Percentiles rank a stretch among this genome's conserved stretches.
Evolutionary conservation across 768 basidiomycete species (phyloP).

Genomic region (Naganishia onofrii): DNA sequence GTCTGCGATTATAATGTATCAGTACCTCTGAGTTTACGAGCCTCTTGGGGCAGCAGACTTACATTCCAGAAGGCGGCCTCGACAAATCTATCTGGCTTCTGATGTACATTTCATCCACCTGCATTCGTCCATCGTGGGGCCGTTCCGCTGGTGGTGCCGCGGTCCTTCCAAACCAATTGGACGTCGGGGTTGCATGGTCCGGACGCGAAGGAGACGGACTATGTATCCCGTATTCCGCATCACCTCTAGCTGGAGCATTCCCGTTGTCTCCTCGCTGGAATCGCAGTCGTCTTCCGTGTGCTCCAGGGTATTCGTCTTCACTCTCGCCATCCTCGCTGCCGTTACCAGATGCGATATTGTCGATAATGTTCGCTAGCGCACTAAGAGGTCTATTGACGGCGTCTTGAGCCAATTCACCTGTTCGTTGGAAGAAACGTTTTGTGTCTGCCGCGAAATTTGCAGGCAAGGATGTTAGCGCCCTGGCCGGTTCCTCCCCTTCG

Average conservation of each 20-base stretch:
- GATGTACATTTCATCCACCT: constrained; percentile 29
- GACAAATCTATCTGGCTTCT: constrained; percentile 28
- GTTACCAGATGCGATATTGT: constrained; percentile 62
- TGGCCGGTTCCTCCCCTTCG: constrained; percentile 81
- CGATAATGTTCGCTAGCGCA: constrained; percentile 82
- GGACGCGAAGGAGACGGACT: constrained; percentile 4
- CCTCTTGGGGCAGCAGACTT: constrained; percentile 6
- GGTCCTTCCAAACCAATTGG: constrained; percentile 2
- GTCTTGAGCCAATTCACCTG: constrained; percentile 62
- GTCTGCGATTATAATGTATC: constrained; percentile 23
- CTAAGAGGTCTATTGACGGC: constrained; percentile 86
- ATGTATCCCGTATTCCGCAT: not conserved
- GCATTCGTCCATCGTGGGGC: constrained; percentile 24
- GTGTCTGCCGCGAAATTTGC: constrained; percentile 66
- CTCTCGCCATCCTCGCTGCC: constrained; percentile 76
- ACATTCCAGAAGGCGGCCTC: constrained; percentile 26
- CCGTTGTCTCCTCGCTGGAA: not conserved
- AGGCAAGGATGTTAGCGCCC: constrained; percentile 66
- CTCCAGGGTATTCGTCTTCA: constrained; percentile 56
- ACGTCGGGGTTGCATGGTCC: not conserved
- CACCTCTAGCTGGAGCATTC: not conserved
- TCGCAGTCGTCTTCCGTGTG: constrained; percentile 1
- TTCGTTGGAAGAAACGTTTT: constrained; percentile 76
- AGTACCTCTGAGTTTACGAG: constrained; percentile 24
- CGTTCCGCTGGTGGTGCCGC: not conserved